Evolutionary conservation across 192 early-diverging fungal genomes (phyloP).

Genomic region (Dispira parvispora): DNA sequence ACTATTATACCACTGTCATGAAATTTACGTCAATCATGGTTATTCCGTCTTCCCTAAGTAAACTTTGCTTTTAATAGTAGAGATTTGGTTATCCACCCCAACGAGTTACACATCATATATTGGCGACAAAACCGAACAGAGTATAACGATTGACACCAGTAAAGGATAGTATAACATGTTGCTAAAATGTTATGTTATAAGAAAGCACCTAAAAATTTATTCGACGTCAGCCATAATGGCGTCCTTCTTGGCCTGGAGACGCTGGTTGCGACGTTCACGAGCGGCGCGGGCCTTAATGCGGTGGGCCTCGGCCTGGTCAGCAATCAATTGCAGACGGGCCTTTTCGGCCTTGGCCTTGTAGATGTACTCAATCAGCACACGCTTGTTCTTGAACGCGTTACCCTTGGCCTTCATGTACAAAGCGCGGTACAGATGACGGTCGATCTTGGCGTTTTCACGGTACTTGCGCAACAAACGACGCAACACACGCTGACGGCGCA

Average conservation of each 20-base stretch:
- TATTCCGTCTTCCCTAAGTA: too few species aligned
- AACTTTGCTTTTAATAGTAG: too few species aligned
- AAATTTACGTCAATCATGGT: too few species aligned
- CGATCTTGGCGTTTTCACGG: constrained; percentile 95
- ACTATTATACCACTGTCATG: too few species aligned
- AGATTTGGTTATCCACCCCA: too few species aligned
- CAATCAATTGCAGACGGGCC: constrained; percentile 74
- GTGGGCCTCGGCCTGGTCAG: constrained; percentile 97
- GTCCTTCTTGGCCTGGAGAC: constrained; percentile 81
- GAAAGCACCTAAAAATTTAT: too few species aligned
- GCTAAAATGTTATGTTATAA: too few species aligned
- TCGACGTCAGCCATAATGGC: constrained; percentile 9
- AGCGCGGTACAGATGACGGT: constrained; percentile 93
- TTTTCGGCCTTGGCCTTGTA: constrained; percentile 99
- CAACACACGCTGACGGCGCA: constrained; percentile 93
- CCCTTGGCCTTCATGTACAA: constrained; percentile 98
- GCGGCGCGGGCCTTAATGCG: constrained; percentile 89
- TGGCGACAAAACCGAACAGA: too few species aligned
- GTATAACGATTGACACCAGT: too few species aligned
- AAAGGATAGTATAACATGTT: too few species aligned
- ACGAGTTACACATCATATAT: too few species aligned
- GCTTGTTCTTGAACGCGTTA: constrained; percentile 99
- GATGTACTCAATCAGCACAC: constrained; percentile 98
- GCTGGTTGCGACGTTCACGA: constrained; percentile 76
- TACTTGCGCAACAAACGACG: constrained; percentile 92